Evolutionary conservation across 2,329 filamentous ascomycete genomes (phyloP).

Genomic region (Ophiocordyceps australis): DNA sequence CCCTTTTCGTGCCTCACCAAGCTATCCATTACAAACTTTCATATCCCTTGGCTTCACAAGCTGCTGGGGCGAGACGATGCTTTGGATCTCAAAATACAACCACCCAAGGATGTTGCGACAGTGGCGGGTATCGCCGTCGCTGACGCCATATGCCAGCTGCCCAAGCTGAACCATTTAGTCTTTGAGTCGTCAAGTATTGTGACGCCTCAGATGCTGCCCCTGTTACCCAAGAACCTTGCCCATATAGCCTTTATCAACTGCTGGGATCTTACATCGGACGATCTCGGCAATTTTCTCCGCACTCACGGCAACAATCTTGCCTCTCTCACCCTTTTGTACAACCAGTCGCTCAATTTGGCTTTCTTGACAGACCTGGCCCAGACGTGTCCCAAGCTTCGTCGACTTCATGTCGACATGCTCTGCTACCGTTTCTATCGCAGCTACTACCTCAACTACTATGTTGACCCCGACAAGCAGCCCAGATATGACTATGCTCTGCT

Average conservation of each 20-base stretch:
- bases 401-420: conserved; percentile 59
- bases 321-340: conserved; percentile 56
- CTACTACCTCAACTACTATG: conserved; percentile 54
- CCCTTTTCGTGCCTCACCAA: conserved; percentile 38
- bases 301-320: conserved; percentile 50
- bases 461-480: conserved; percentile 55
- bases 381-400: conserved; percentile 52
- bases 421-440: conserved; percentile 64
- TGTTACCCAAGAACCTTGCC: conserved; percentile 46
- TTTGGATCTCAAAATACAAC: too few species aligned
- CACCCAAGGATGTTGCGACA: too few species aligned
- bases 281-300: conserved; percentile 45
- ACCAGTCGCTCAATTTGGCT: conserved; percentile 56
- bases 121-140: conserved; percentile 19
- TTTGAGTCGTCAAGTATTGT: conserved; percentile 62
- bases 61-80: conserved; percentile 19
- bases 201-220: conserved; percentile 47
- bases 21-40: conserved; percentile 45
- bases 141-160: conserved; percentile 25
- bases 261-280: conserved; percentile 50
- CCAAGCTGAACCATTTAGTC: conserved; percentile 45
- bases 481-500: conserved; percentile 53
- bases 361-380: conserved; percentile 51
- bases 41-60: conserved; percentile 29
- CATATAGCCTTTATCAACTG: conserved; percentile 66